Base-by-base conservation (phyloP, 345 rosid genomes). In the Pugionium dolabratum region DNA sequence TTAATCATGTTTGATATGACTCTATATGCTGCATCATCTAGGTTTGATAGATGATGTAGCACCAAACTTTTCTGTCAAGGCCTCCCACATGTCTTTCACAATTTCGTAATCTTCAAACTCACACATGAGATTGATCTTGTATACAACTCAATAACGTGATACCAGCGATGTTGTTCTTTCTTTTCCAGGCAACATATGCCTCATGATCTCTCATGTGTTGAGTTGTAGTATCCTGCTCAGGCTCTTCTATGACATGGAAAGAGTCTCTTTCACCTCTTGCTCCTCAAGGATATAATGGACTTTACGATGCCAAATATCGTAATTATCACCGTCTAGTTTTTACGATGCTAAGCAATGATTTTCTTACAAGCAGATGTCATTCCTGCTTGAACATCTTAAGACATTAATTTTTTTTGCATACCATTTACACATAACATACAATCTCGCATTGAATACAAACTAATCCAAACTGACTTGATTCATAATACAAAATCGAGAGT, bases 111-210 rank as follows among this genome's bases (percentile, higher is more conserved):
- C 37, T 3, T 39, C 40, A 64, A 49, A 50, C 39, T 63, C 56
- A 48, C 37, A 62, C 56, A 62, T 62, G 26, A 62, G 45, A 48
- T 48, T 56, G n/a, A 62, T 48, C 56, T 36, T 62, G 10, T n/a
- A 62, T 36, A 6, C 28, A 62, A 37, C 68, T 64, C 11, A 64
- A 1, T 11, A 64, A 28, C 2, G 48, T 64, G 1, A 64, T 39
- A 48, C 31, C 39, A 29, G 39, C 68, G 4, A 50, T 50, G 40
- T 7, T 64, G 4, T 64, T 64, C 11, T 63, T 63, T 63, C 29
- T 36, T 63, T 63, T 63, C 39, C 41, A 54, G 0, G 4, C 29
- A 50, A 0, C n/a, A 41, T 53, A 40, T 52, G 42, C 32, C 31
- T 65, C 9, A 4, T 53, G 41, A 29, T 41, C 61, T 43, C 33